These are phyloP conservation scores for Thermomucor indicae-seudaticae DNA, from an alignment of 371 early-diverging fungal species.

Conservation along the genomic window DNA sequence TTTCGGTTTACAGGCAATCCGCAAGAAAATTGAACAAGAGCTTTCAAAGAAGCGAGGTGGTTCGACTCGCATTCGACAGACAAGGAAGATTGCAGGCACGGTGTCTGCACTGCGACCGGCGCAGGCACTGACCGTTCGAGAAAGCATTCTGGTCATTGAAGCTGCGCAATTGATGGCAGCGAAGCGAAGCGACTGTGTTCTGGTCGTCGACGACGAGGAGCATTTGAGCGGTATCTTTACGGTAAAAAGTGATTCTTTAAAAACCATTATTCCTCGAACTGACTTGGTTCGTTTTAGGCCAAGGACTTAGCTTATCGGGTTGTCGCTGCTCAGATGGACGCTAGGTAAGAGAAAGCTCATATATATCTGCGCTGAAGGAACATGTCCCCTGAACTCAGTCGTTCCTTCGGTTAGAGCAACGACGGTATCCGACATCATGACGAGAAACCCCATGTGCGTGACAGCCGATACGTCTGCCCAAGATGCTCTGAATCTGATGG, in stretches of 20 bases:
- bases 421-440: slow-evolving; percentile 86
- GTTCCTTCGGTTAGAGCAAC: slow-evolving; percentile 46
- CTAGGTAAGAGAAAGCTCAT: slow-evolving; percentile 30
- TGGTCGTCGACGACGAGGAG: slow-evolving; percentile 88
- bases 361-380: not conserved
- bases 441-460: slow-evolving; percentile 85
- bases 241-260: slow-evolving; percentile 6
- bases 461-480: slow-evolving; percentile 80
- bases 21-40: slow-evolving; percentile 72
- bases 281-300: slow-evolving; percentile 8
- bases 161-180: slow-evolving; percentile 97
- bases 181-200: slow-evolving; percentile 89
- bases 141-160: slow-evolving; percentile 85
- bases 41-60: slow-evolving; percentile 57
- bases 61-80: slow-evolving; percentile 28
- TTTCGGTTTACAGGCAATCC: slow-evolving; percentile 47
- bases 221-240: slow-evolving; percentile 94
- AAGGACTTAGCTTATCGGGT: slow-evolving; percentile 41
- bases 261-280: not conserved
- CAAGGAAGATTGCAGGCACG: slow-evolving; percentile 70
- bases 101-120: slow-evolving; percentile 89
- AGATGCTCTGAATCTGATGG: slow-evolving; percentile 95
- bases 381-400: not conserved
- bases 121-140: slow-evolving; percentile 88
- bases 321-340: slow-evolving; percentile 37